These are phyloP conservation scores for Gentiana macrophylla DNA, from an alignment of 257 asterid genomes.

Conservation along the genomic window DNA sequence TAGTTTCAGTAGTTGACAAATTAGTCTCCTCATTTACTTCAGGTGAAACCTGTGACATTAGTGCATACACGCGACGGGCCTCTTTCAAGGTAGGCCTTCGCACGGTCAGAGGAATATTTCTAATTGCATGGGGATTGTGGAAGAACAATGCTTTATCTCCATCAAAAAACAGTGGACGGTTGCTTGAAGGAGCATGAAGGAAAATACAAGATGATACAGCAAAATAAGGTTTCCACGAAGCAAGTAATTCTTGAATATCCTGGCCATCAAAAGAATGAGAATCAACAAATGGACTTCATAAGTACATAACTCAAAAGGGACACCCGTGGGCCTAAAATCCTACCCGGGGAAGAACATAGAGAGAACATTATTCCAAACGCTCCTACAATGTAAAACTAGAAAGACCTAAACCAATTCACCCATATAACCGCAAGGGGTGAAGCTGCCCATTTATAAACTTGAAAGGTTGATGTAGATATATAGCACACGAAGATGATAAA, in stretches of 20 bases:
- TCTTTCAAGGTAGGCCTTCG: constrained; percentile 89
- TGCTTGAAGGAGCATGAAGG: constrained; percentile 66
- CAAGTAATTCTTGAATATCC: constrained; percentile 78
- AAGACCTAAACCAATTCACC: too few relatives aligned
- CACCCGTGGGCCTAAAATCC: too few relatives aligned
- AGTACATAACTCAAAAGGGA: too few relatives aligned
- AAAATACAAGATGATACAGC: constrained; percentile 57
- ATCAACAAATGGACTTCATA: constrained; percentile 10
- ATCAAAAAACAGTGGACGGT: constrained; percentile 70
- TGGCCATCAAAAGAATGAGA: constrained; percentile 24
- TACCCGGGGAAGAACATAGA: too few relatives aligned
- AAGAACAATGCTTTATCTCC: constrained; percentile 63
- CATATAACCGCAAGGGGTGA: too few relatives aligned
- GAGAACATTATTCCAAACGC: too few relatives aligned
- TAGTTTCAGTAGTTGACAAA: constrained; percentile 11
- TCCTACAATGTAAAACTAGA: too few relatives aligned
- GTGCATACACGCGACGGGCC: constrained; percentile 61
- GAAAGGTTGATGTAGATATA: not conserved
- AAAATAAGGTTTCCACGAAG: constrained; percentile 72
- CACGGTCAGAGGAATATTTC: constrained; percentile 72
- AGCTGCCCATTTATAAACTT: not conserved
- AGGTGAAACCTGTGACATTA: constrained; percentile 51
- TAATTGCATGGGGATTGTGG: constrained; percentile 47
- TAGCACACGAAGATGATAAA: not conserved
- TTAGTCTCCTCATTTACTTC: constrained; percentile 37